Base-by-base conservation (phyloP, 768 basidiomycete genomes). In the Pulveroboletus sp. region DNA sequence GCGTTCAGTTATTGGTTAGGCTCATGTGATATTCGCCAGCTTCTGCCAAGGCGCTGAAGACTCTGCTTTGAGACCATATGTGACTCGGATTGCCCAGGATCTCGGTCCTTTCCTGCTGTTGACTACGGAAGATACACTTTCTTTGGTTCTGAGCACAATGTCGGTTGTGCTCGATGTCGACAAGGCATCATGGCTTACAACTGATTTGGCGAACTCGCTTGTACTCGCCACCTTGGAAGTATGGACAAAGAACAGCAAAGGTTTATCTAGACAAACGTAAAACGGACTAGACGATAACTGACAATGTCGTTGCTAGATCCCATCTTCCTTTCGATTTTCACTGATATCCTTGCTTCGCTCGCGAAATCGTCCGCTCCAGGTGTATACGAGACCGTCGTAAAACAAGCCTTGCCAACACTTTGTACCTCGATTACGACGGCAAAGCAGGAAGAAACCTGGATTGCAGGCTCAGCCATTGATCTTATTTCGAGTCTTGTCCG, bases 231-330 rank as follows among this genome's bases (percentile, higher is more conserved):
- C 85, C 10, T 74, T 95, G 34, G 82, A 90, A 35, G 85, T 90
- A 19, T 97, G 93, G 93, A 75, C 79, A 37, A 86, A 85, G 63
- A 93, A 91, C 54, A 88, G 82, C 60, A 90, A 85, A 74, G 94
- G 94, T 90, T 36, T 32, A 46, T 24, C 45, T 6, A 25, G 39
- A 24, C 24, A 31, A 32, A n/a, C 23, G 25, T 21, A 31, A 17
- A n/a, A 23, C 27, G 2, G 23, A 27, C 5, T 40, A 17, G 20
- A 41, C 35, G 33, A 42, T 16, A 10, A 31, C 17, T 53, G 36
- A 53, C 24, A 20, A 41, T 32, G 54, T 39, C 24, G 39, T 32
- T 50, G 72, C 19, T 55, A 87, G 97, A 99, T 70, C 94, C 94
- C 0, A 83, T 97, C 46, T 84, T 94, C 62, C 75, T 90, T 19